Evolutionary conservation across 768 basidiomycete genomes (phyloP), one percentile per base, ranked within the genome.

Genomic region (Lepiota brunneoincarnata): DNA sequence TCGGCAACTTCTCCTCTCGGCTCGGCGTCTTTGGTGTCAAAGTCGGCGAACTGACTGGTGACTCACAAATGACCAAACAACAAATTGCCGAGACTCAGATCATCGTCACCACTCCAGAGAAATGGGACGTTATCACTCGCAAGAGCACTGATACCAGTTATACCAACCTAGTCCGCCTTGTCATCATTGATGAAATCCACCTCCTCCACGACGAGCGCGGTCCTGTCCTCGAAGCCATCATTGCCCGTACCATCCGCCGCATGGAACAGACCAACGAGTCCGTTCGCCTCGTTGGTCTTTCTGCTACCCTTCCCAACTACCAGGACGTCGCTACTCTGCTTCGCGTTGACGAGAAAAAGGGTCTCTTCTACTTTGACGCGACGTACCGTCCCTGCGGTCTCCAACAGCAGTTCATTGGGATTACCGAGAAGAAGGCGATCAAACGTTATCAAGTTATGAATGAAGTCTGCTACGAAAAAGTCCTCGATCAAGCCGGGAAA

Each of bases 361-460:
- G 97, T 0, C 74, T 99, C 0, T 99, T 99, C 75, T 96, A 95
- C 75, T 99, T 99, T 63, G 96, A 99, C 61, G 88, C 93, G 0
- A 83, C 91, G 0, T 96, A 91, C 65, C 82, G 97, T 37, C 96
- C 96, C 17, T 98, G 97, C 64, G 91, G 87, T 2, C 85, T 99
- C 17, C 92, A 95, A 64, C 95, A 98, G 63, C 92, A 97, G 64
- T 98, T 98, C 71, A 85, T 98, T 56, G 97, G 97, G 38, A 85
- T 99, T 54, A 98, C 96, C 0, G 97, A 98, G 77, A 98, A 98
- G 80, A 98, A 97, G 69, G 97, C 97, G 0, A 98, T 98, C 79
- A 98, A 96, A 69, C 86, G 97, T 5, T 93, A 95, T 65, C 96
- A 98, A 67, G 86, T 98, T 58, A 96, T 92, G 81, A 99, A 99